phyloP scores from a whole-genome alignment of 208 protist species.

The Trypanosoma caninum region DNA sequence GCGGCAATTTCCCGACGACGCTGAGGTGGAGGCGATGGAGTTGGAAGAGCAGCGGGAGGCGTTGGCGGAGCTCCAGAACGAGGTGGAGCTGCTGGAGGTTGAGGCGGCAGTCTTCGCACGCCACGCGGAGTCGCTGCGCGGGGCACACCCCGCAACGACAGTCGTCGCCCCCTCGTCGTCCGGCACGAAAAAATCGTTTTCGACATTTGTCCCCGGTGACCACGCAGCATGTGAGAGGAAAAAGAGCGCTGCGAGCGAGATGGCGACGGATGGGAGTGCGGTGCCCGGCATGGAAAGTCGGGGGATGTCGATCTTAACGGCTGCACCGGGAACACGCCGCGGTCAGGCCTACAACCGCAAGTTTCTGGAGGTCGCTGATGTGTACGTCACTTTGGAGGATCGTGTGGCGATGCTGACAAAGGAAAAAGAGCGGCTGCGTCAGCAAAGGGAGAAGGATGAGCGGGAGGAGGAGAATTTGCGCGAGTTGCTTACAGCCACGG shows the following conservation, averaged over 20 bases:
- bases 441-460: slow-evolving; percentile 41
- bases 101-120: slow-evolving; percentile 51
- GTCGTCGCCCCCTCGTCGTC: no score
- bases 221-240: background rate
- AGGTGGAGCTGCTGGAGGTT: slow-evolving; percentile 63
- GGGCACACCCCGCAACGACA: background rate
- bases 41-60: slow-evolving; percentile 43
- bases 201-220: slow-evolving; percentile 4
- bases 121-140: slow-evolving; percentile 37
- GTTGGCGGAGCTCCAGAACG: slow-evolving; percentile 53
- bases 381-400: slow-evolving; percentile 67
- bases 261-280: background rate
- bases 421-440: slow-evolving; percentile 46
- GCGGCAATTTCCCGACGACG: slow-evolving; percentile 44
- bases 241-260: background rate
- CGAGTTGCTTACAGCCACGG: slow-evolving; percentile 61
- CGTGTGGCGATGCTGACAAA: slow-evolving; percentile 58
- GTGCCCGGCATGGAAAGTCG: background rate
- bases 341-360: slow-evolving; percentile 56
- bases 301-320: background rate
- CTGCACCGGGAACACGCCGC: slow-evolving; percentile 13
- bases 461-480: slow-evolving; percentile 52
- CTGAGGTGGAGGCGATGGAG: slow-evolving; percentile 41
- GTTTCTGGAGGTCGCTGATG: slow-evolving; percentile 29
- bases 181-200: background rate